Evolutionary conservation across 495 filamentous ascomycete genomes (phyloP), one percentile per base, ranked within the genome.

Genomic region (Amniculicola lignicola): DNA sequence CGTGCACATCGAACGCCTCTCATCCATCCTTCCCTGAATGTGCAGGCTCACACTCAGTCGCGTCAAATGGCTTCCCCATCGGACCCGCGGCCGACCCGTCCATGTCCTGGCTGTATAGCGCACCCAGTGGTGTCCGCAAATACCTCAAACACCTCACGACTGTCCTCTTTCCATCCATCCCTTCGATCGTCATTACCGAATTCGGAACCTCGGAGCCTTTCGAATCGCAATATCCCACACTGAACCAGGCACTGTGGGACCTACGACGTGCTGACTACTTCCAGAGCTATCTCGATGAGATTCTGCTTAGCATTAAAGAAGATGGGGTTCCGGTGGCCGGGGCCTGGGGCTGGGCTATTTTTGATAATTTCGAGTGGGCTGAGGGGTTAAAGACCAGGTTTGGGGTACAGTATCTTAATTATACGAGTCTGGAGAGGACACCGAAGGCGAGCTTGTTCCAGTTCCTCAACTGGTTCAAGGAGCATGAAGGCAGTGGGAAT

Each of bases 181-280:
- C 60, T 4, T 67, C 68, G 51, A 74, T 77, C 52, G 68, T 74
- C 36, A 72, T 77, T 21, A 67, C 62, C 1, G 74, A 76, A 54
- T 76, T 77, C 52, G 74, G 74, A 7, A 75, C 74, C 55, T 62
- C 74, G 9, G 74, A 77, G 54, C 74, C 74, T 3, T 70, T 69
- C 45, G 74, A 76, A 59, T 58, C 57, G 5, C 47, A 69, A 38
- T 14, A 48, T 6, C 67, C 61, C n/a, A 70, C 50, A 18, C 36
- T 72, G 6, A 51, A 63, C 22, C 62, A 64, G 41, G 63, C 64
- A 12, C 59, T 68, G 3, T 74, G 72, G 72, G 72, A 75, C 59
- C 40, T 64, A 36, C 22, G 47, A 10, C 53, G 53, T 1, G 54
- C 57, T 4, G 71, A 74, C 56, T 74, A 75, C 61, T 66, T 70